A percentile compares a stretch with the other conserved stretches of the same genome.
Conservation (phyloP, 2,329 filamentous ascomycete genomes). For the Scedosporium apiospermum region DNA sequence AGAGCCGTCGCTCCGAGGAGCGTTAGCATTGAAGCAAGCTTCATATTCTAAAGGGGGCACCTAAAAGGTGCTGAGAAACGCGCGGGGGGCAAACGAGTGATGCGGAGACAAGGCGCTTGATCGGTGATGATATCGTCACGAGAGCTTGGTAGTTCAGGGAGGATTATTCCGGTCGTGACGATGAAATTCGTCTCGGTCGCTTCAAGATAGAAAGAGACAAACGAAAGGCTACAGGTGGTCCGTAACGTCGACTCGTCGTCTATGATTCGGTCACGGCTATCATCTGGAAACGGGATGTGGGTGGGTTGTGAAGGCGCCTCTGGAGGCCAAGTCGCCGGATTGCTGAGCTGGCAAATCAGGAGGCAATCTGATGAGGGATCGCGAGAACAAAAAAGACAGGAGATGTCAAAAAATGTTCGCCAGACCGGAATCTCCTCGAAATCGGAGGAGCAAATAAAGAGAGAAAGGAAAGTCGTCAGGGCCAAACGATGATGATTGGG, state of each 20-base stretch:
- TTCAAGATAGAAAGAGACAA: background rate
- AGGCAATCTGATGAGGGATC: background rate
- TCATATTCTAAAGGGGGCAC: constrained; percentile 24
- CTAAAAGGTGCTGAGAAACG: background rate
- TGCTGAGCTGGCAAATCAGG: background rate
- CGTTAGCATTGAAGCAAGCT: constrained; percentile 32
- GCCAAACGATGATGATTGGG: background rate
- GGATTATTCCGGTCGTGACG: background rate
- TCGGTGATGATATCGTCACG: background rate
- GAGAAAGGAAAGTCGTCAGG: background rate
- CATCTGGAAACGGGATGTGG: background rate
- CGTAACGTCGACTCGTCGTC: background rate
- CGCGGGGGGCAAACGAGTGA: background rate
- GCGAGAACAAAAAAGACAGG: background rate
- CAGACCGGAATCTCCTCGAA: background rate
- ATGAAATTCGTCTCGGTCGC: background rate
- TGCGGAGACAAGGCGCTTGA: background rate
- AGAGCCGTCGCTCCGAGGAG: constrained; percentile 35
- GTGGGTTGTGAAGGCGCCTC: background rate
- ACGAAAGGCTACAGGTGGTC: background rate
- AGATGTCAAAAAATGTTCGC: too few relatives aligned
- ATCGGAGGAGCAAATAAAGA: background rate
- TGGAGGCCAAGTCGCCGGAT: background rate
- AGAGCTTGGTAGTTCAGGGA: background rate
- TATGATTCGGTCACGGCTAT: background rate